These are phyloP conservation scores for Picochlorum sp. DNA, from an alignment of 139 green algal species.

Conservation along the genomic window DNA sequence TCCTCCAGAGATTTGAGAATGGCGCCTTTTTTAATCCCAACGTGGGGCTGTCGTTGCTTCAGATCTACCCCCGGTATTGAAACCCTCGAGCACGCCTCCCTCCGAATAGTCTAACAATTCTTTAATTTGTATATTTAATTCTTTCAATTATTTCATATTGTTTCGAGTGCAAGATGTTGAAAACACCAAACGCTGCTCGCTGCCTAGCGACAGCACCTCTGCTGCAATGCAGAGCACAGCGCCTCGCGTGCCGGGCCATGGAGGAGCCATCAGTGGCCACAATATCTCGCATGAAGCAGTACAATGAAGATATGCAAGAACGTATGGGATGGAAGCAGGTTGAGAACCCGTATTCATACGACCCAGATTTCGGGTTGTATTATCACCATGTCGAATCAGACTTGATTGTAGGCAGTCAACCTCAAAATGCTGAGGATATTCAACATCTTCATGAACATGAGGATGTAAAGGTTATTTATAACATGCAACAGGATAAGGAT, in stretches of 20 bases:
- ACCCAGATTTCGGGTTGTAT: constrained; percentile 38
- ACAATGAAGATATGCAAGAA: constrained; percentile 10
- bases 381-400: constrained; percentile 52
- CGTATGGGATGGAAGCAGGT: constrained; percentile 8
- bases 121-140: no score
- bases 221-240: no score
- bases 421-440: constrained; percentile 41
- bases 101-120: no score
- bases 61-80: no score
- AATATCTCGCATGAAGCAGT: constrained; percentile 2
- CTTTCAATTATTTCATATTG: no score
- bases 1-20: no score
- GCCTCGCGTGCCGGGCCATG: background rate
- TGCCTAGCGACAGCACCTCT: no score
- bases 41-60: no score
- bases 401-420: constrained; percentile 56
- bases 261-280: background rate
- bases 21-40: no score
- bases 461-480: constrained; percentile 21
- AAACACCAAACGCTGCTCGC: no score
- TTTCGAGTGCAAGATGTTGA: no score
- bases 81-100: no score
- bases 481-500: constrained; percentile 61
- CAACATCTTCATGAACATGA: constrained; percentile 24
- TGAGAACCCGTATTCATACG: constrained; percentile 10